Evolutionary conservation across 2,329 filamentous ascomycete genomes (phyloP), one percentile per base, ranked within the genome.

Genomic region (Cytospora piceae): DNA sequence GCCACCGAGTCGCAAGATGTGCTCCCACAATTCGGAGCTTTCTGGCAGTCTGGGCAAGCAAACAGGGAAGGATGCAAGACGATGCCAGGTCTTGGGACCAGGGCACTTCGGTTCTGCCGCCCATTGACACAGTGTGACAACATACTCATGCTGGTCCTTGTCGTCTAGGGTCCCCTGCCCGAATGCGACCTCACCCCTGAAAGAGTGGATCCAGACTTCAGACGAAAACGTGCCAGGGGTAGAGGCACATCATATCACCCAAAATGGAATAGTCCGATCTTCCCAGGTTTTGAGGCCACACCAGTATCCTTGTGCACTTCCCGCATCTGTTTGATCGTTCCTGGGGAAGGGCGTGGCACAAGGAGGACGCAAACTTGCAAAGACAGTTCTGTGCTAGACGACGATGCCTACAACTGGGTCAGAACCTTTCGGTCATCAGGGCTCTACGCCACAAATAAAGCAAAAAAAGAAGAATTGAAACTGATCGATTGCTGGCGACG

Each of bases 151-250:
- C 61, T 24, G 17, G 37, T 39, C 60, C 60, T 63, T 34, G 52
- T 57, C 60, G 32, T 29, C 22, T 24, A 8, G 37, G 31, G 53
- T 32, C 27, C 62, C 62, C 60, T 67, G 62, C 57, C 22, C 57
- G 17, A 22, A 46, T 56, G 52, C 62, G 31, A 62, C 65, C 3
- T 65, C 37, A 42, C 65, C 65, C 65, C 55, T 62, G 62, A 53
- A 58, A 61, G 17, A 29, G 42, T 61, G 65, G 65, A 27, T 11
- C 61, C 58, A 64, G 54, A 58, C 65, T 61, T 67, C 54, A 62
- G 65, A 67, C 65, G 63, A 67, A 58, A 67, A 61, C 54, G 53
- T 65, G 49, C 59, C 65, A 58, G 57, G 62, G 65, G 54, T 4
- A 37, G 52, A 39, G 32, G 56, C 31, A 61, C 63, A 66, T 65